These are phyloP conservation scores for Strobilomyces confusus DNA, from an alignment of 768 basidiomycete species.

Conservation along the genomic window DNA sequence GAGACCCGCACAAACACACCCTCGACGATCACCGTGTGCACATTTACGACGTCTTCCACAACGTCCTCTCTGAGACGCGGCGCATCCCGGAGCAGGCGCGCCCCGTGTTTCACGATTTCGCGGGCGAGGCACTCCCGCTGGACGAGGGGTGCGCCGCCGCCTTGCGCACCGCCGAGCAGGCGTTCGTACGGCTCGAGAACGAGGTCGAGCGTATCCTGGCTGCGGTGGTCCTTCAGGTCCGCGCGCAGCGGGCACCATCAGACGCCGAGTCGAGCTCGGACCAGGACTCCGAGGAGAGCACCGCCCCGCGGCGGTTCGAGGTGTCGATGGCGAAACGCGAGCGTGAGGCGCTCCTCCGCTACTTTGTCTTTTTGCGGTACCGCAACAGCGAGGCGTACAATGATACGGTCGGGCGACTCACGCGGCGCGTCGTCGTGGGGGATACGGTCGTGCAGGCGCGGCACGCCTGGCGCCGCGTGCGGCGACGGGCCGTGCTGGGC, in stretches of 20 bases:
- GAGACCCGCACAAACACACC: slow-evolving; percentile 29
- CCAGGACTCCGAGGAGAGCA: too few relatives aligned
- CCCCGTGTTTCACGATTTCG: slow-evolving; percentile 44
- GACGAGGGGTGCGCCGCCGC: slow-evolving; percentile 35
- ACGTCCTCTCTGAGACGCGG: slow-evolving; percentile 44
- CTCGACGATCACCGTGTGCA: slow-evolving; percentile 42
- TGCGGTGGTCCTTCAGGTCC: slow-evolving; percentile 32
- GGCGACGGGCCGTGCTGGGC: slow-evolving; percentile 25
- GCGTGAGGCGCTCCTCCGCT: slow-evolving; percentile 43
- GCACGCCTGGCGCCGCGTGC: slow-evolving; percentile 27
- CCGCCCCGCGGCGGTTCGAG: slow-evolving; percentile 15
- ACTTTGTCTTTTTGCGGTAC: slow-evolving; percentile 55
- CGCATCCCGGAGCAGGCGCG: slow-evolving; percentile 32
- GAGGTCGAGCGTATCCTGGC: slow-evolving; percentile 38
- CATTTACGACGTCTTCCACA: slow-evolving; percentile 50
- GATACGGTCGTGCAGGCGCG: slow-evolving; percentile 16
- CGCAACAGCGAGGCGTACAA: slow-evolving; percentile 49
- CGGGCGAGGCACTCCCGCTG: slow-evolving; percentile 20
- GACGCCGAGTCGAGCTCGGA: background rate
- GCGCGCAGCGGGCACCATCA: slow-evolving; percentile 11
- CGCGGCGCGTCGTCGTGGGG: slow-evolving; percentile 22
- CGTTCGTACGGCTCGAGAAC: slow-evolving; percentile 41
- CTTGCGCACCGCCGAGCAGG: slow-evolving; percentile 40
- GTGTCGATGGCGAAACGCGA: slow-evolving; percentile 19
- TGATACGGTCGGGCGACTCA: slow-evolving; percentile 32